phyloP scores from a whole-genome alignment of 139 green algal species.

The Tetraselmis chui region DNA sequence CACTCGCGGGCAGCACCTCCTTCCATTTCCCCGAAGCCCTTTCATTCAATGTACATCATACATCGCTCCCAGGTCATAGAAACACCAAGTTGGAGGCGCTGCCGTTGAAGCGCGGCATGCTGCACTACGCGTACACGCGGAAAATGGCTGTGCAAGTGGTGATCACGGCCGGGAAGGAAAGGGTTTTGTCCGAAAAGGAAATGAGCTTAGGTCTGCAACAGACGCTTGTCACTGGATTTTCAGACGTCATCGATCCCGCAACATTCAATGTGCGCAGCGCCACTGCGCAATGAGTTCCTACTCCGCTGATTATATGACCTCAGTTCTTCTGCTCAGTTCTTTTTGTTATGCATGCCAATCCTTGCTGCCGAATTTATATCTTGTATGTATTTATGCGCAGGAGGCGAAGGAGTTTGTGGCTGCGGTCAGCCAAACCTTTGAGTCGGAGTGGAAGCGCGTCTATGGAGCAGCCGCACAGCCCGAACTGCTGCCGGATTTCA shows the following conservation, averaged over 20 bases:
- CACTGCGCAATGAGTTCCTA: too few species aligned
- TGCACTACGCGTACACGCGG: slow-evolving; percentile 72
- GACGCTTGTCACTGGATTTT: slow-evolving; percentile 19
- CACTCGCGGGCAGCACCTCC: too few species aligned
- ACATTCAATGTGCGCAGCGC: not conserved
- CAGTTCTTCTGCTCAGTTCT: too few species aligned
- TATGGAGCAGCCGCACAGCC: not conserved
- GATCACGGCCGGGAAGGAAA: slow-evolving; percentile 37
- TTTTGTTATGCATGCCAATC: too few species aligned
- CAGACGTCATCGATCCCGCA: slow-evolving; percentile 11
- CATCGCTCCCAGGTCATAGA: slow-evolving; percentile 58
- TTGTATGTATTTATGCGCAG: not conserved
- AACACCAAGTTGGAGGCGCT: slow-evolving; percentile 52
- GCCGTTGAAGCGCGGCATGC: slow-evolving; percentile 84
- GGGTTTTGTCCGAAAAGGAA: slow-evolving; percentile 34
- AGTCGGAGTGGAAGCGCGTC: not conserved
- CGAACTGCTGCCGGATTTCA: not conserved
- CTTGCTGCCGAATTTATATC: too few species aligned
- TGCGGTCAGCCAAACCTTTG: not conserved
- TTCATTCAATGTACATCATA: too few species aligned
- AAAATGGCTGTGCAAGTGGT: slow-evolving; percentile 72
- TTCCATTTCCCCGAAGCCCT: too few species aligned
- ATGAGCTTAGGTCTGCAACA: slow-evolving; percentile 14
- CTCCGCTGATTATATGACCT: too few species aligned
- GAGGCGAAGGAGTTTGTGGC: not conserved